phyloP scores from a whole-genome alignment of 2,329 filamentous ascomycete genomes.

The Arachnopeziza araneosa region DNA sequence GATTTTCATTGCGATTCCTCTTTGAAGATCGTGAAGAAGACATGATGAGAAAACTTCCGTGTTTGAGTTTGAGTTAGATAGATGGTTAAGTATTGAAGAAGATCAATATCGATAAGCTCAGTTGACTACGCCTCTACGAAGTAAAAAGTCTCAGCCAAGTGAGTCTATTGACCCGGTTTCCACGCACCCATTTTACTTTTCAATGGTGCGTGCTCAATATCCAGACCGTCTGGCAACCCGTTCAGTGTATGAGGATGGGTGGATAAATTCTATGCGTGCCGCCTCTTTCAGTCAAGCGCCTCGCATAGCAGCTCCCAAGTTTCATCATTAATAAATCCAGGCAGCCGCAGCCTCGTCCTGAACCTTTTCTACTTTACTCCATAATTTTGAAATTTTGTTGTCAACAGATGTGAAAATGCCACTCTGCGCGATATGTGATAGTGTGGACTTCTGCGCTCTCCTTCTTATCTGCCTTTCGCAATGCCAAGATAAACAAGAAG shows the following conservation, averaged over 20 bases:
- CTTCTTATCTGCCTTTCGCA: constrained; percentile 9
- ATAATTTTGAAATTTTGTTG: constrained; percentile 5
- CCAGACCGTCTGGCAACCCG: no score
- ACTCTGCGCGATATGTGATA: constrained; percentile 8
- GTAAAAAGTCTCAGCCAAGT: no score
- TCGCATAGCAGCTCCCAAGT: background rate
- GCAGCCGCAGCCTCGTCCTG: constrained; percentile 10
- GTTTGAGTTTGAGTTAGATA: no score
- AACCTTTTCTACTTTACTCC: constrained; percentile 5
- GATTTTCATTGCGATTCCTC: background rate
- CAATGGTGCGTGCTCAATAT: no score
- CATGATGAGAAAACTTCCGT: no score
- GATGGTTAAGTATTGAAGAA: no score
- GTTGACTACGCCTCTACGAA: no score
- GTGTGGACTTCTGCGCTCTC: constrained; percentile 7
- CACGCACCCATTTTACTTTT: no score
- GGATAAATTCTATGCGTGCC: background rate
- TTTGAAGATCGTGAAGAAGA: no score
- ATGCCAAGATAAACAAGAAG: constrained; percentile 5
- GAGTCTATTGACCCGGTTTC: no score
- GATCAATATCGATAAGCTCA: no score
- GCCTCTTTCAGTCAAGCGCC: background rate
- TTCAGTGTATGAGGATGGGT: no score
- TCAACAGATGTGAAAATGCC: constrained; percentile 8
- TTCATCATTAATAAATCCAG: background rate